Percentiles rank a stretch among this genome's conserved stretches.
phyloP scores from a whole-genome alignment of 179 eudicot species.

The Silene noctiflora region DNA sequence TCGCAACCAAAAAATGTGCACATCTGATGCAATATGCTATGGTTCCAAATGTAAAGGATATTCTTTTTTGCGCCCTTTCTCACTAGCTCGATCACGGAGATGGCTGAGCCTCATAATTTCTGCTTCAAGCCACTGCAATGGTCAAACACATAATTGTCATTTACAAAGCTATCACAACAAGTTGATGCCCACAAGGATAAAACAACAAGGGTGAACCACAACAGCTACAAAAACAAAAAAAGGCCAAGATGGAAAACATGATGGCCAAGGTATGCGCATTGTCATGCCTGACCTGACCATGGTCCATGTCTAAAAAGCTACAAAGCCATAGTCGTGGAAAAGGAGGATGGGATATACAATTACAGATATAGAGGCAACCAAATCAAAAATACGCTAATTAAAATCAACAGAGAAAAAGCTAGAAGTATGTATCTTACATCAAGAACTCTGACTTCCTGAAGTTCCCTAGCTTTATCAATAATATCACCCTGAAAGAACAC shows the following conservation, averaged over 20 bases:
- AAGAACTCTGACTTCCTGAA: conserved; percentile 3
- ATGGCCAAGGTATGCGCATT: neutral
- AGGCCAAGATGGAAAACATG: conserved; percentile 1
- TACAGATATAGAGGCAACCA: neutral
- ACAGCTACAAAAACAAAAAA: neutral
- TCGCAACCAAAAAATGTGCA: neutral
- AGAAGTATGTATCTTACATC: neutral
- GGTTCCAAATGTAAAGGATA: conserved; percentile 59
- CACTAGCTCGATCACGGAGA: conserved; percentile 99
- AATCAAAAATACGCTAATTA: neutral
- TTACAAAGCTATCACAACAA: neutral
- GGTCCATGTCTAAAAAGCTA: neutral
- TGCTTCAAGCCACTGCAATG: conserved; percentile 85
- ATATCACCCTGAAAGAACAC: conserved; percentile 3
- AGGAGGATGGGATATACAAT: conserved; percentile 1
- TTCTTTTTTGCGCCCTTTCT: conserved; percentile 85
- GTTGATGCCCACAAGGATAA: too few species aligned
- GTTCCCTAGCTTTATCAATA: neutral
- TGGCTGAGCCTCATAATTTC: conserved; percentile 74
- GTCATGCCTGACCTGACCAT: neutral
- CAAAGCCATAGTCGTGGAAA: neutral
- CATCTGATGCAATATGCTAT: neutral
- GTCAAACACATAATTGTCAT: neutral
- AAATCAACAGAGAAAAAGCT: neutral
- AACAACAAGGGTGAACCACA: neutral